phyloP scores from a whole-genome alignment of 2,329 filamentous ascomycete genomes.

The Colletotrichum tofieldiae region DNA sequence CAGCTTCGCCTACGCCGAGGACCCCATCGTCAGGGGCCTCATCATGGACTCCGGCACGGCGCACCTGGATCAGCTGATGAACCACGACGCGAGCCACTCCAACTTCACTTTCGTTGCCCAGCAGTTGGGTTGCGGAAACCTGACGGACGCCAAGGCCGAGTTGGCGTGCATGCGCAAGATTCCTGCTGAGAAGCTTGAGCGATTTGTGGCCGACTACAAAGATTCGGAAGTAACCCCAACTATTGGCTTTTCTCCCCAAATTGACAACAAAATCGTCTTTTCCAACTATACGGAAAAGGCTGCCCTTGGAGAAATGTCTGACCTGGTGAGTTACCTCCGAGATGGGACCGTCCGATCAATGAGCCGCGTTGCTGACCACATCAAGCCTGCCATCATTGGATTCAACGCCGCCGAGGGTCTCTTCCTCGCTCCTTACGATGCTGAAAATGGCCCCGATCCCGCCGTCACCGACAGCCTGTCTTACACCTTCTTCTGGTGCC shows the following conservation, averaged over 20 bases:
- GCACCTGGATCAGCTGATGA: constrained; percentile 49
- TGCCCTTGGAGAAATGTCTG: constrained; percentile 31
- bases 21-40: constrained; percentile 58
- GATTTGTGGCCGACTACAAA: constrained; percentile 49
- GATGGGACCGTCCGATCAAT: not conserved
- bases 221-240: constrained; percentile 47
- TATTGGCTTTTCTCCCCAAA: constrained; percentile 51
- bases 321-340: constrained; percentile 9
- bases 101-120: constrained; percentile 59
- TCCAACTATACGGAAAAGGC: constrained; percentile 51
- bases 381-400: constrained; percentile 34
- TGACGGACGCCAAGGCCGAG: constrained; percentile 50
- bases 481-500: constrained; percentile 39
- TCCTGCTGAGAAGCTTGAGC: constrained; percentile 51
- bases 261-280: constrained; percentile 53
- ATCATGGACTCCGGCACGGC: constrained; percentile 56
- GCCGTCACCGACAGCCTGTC: constrained; percentile 28
- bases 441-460: constrained; percentile 24
- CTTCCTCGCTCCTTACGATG: constrained; percentile 39
- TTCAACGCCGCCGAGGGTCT: constrained; percentile 38
- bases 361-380: not conserved
- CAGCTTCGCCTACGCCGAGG: constrained; percentile 58
- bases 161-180: constrained; percentile 57
- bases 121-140: constrained; percentile 54
- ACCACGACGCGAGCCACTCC: constrained; percentile 52